These are phyloP conservation scores for Russula sp. DNA, from an alignment of 768 basidiomycete genomes.

Conservation along the genomic window DNA sequence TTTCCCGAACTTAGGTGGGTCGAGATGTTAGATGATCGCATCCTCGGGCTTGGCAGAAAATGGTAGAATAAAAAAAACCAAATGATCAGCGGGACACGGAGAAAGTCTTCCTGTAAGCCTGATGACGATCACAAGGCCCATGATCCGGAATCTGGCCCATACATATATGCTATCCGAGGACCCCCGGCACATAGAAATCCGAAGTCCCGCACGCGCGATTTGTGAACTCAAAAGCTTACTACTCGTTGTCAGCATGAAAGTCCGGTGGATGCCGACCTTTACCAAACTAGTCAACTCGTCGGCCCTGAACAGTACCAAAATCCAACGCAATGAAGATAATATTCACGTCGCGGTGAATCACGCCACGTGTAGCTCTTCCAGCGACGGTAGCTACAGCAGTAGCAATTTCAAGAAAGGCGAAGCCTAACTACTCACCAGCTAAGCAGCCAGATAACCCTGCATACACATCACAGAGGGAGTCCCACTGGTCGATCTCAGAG, in stretches of 20 bases:
- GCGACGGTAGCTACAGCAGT: slow-evolving; percentile 15
- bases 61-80: not conserved
- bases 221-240: not conserved
- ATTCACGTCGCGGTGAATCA: slow-evolving; percentile 19
- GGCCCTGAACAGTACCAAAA: slow-evolving; percentile 27
- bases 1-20: not conserved
- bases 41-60: not conserved
- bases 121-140: not conserved
- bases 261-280: not conserved
- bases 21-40: not conserved
- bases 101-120: not conserved
- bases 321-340: slow-evolving; percentile 21
- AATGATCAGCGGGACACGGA: not conserved
- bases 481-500: not conserved
- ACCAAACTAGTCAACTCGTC: not conserved
- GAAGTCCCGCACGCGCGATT: not conserved
- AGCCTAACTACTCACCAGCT: not conserved
- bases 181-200: not conserved
- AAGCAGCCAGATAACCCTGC: not conserved
- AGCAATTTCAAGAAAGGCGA: not conserved
- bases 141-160: not conserved
- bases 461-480: not conserved
- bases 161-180: not conserved
- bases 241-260: not conserved
- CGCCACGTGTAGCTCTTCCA: slow-evolving; percentile 20